A percentile compares a stretch with the other conserved stretches of the same genome.
phyloP scores from a whole-genome alignment of 495 filamentous ascomycete genomes.

The Penicillium egyptiacum region DNA sequence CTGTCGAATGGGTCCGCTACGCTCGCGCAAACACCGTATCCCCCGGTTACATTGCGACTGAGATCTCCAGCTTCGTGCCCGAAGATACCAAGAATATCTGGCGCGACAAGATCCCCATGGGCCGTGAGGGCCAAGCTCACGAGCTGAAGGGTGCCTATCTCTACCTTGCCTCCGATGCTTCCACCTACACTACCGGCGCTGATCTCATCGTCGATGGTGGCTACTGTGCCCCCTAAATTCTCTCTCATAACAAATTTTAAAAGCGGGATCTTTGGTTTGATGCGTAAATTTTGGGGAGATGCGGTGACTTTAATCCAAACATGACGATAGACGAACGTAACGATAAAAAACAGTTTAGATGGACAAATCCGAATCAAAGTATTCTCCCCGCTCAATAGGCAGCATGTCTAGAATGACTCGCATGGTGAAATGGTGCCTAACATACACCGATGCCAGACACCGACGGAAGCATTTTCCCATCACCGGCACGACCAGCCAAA shows the following conservation, averaged over 20 bases:
- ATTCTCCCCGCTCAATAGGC: neutral
- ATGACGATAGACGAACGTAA: neutral
- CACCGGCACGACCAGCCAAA: neutral
- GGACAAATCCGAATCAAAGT: neutral
- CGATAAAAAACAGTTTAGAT: neutral
- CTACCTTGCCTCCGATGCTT: constrained; percentile 83
- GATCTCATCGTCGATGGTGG: constrained; percentile 73
- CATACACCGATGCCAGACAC: neutral
- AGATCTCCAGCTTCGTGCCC: constrained; percentile 73
- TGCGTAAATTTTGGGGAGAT: neutral
- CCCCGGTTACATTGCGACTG: constrained; percentile 85
- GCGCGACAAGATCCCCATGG: constrained; percentile 82
- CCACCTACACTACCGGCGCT: constrained; percentile 77
- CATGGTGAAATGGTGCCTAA: neutral
- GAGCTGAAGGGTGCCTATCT: constrained; percentile 89
- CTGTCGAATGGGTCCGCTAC: constrained; percentile 85
- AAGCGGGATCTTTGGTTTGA: neutral
- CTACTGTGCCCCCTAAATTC: constrained; percentile 38
- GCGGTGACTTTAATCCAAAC: neutral
- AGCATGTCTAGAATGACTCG: neutral
- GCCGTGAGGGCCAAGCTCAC: constrained; percentile 51
- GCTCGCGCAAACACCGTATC: constrained; percentile 80
- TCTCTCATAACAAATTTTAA: neutral
- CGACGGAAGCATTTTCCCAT: neutral
- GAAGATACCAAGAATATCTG: constrained; percentile 71